Percentiles rank a stretch among this genome's conserved stretches.
phyloP scores from a whole-genome alignment of 345 rosid genomes.

The Carallia brachiata region DNA sequence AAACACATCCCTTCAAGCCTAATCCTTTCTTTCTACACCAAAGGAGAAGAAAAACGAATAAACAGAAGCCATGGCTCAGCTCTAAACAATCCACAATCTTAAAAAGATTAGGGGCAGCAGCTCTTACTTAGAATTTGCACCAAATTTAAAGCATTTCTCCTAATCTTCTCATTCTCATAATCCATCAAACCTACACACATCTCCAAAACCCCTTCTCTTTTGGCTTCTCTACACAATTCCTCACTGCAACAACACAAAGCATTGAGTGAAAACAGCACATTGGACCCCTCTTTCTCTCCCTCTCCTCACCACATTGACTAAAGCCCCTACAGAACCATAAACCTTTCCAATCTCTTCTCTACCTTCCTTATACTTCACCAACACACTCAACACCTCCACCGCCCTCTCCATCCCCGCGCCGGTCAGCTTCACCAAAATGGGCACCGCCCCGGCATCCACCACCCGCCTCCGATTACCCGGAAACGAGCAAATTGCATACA shows the following conservation, averaged over 20 bases:
- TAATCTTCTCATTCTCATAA: constrained; percentile 76
- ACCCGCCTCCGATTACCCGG: constrained; percentile 69
- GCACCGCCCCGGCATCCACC: constrained; percentile 67
- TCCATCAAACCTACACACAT: constrained; percentile 57
- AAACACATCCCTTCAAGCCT: constrained; percentile 30
- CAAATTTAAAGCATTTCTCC: constrained; percentile 62
- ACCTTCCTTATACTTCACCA: constrained; percentile 85
- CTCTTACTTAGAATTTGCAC: constrained; percentile 52
- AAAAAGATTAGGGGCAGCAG: constrained; percentile 14
- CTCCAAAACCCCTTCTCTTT: constrained; percentile 59
- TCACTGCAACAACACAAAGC: constrained; percentile 54
- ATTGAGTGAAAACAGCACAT: constrained; percentile 63
- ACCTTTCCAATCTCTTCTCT: constrained; percentile 63
- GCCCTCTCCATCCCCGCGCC: constrained; percentile 77
- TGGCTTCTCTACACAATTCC: constrained; percentile 41
- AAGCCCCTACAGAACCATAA: constrained; percentile 50
- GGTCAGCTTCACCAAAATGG: constrained; percentile 49
- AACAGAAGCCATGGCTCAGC: constrained; percentile 37
- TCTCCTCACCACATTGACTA: constrained; percentile 52
- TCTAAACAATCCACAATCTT: neutral
- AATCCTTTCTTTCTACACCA: constrained; percentile 46
- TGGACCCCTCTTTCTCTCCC: constrained; percentile 70
- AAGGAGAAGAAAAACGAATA: constrained; percentile 32
- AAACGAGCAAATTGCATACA: constrained; percentile 74
- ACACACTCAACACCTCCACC: constrained; percentile 72